Conservation (phyloP, 2,329 filamentous ascomycete genomes). For the Diplodia corticola region DNA sequence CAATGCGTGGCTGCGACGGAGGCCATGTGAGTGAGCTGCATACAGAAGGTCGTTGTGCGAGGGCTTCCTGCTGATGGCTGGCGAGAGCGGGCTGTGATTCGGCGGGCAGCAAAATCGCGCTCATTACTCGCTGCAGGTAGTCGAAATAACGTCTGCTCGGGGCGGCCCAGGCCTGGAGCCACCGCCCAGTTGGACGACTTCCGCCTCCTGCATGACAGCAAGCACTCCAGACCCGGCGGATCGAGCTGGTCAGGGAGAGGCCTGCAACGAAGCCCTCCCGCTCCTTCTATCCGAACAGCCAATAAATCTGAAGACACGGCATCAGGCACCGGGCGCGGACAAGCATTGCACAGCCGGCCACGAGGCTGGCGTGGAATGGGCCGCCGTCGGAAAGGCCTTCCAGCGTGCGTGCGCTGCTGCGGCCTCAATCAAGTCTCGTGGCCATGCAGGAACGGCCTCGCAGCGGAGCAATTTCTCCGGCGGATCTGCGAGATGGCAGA, state of each 20-base stretch:
- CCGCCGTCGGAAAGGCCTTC: not conserved
- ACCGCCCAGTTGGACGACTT: conserved; percentile 1
- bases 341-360: not conserved
- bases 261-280: conserved; percentile 12
- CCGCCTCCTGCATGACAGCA: conserved; percentile 15
- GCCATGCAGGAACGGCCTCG: conserved; percentile 21
- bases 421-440: not conserved
- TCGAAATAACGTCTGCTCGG: conserved; percentile 24
- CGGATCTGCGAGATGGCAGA: conserved; percentile 16
- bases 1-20: conserved; percentile 19
- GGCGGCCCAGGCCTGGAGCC: conserved; percentile 24
- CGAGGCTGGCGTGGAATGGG: not conserved
- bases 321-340: not conserved
- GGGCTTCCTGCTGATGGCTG: conserved; percentile 11
- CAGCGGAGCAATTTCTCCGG: conserved; percentile 21
- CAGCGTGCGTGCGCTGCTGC: not conserved
- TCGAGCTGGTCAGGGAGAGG: conserved; percentile 15
- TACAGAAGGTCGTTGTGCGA: conserved; percentile 23
- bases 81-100: conserved; percentile 13
- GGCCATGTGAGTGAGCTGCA: conserved; percentile 23
- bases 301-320: conserved; percentile 10
- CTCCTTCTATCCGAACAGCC: conserved; percentile 18
- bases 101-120: conserved; percentile 10
- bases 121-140: conserved; percentile 21
- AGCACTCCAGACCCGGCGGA: conserved; percentile 20